phyloP scores from a whole-genome alignment of 768 basidiomycete species.

The Auriscalpium orientale region DNA sequence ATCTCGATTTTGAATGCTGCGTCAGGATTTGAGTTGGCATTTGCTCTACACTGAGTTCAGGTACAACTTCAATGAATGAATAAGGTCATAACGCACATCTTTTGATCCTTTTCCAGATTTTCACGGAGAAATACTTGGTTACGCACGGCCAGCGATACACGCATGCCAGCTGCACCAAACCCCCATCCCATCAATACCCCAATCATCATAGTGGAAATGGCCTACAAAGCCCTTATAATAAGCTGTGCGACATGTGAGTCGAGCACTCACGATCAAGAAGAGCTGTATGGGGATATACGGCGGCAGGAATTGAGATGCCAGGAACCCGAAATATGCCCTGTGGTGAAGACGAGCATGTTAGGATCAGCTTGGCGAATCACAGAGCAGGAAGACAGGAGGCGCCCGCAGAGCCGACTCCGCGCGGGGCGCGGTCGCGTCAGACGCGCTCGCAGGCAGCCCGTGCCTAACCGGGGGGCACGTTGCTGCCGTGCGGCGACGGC shows the following conservation, averaged over 20 bases:
- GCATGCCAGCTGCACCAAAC: constrained; percentile 46
- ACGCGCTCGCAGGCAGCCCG: too few relatives aligned
- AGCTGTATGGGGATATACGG: neutral
- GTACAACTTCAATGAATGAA: neutral
- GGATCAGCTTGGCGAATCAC: neutral
- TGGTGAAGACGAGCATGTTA: neutral
- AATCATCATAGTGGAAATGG: constrained; percentile 35
- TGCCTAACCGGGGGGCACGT: too few relatives aligned
- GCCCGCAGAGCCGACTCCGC: too few relatives aligned
- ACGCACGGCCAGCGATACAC: constrained; percentile 34
- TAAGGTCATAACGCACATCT: neutral
- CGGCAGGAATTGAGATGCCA: neutral
- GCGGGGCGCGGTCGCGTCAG: too few relatives aligned
- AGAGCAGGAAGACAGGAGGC: too few relatives aligned
- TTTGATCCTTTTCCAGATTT: constrained; percentile 22
- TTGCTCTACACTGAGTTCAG: neutral
- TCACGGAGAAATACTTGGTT: constrained; percentile 25
- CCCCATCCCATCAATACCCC: constrained; percentile 49
- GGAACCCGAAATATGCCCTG: neutral
- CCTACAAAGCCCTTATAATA: constrained; percentile 15
- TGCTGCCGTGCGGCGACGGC: too few relatives aligned
- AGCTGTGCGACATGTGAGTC: neutral
- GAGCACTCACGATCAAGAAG: neutral
- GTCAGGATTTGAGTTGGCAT: constrained; percentile 32
- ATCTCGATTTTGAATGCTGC: constrained; percentile 31